Conservation (phyloP, 2,329 filamentous ascomycete genomes). For the Ascochyta clinopodiicola region DNA sequence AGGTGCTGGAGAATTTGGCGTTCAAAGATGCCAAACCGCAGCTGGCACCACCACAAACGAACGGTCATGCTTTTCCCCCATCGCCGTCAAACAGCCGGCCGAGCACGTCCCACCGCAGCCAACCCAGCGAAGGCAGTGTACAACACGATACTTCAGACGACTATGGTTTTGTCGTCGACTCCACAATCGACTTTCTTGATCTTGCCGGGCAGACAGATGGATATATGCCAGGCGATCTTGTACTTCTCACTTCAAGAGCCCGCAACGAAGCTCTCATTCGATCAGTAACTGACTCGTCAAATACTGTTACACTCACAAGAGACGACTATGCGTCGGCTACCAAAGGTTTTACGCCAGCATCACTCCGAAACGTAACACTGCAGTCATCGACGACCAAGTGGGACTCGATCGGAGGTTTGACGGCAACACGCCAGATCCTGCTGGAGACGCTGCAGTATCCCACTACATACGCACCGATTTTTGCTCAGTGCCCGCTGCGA, state of each 20-base stretch:
- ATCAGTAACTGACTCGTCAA: conserved; percentile 62
- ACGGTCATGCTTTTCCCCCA: conserved; percentile 42
- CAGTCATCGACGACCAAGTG: conserved; percentile 94
- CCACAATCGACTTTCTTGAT: conserved; percentile 86
- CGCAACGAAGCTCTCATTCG: conserved; percentile 92
- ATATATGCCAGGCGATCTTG: conserved; percentile 95
- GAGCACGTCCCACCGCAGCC: conserved; percentile 51
- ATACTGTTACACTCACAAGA: conserved; percentile 67
- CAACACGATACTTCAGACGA: conserved; percentile 47
- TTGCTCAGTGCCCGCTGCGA: conserved; percentile 93
- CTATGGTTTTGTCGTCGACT: conserved; percentile 73
- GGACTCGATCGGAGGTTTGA: conserved; percentile 86
- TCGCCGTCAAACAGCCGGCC: conserved; percentile 59
- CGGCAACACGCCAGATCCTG: conserved; percentile 85
- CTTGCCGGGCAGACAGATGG: conserved; percentile 93
- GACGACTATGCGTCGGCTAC: conserved; percentile 84
- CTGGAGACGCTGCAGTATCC: conserved; percentile 96
- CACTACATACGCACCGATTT: conserved; percentile 97
- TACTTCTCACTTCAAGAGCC: conserved; percentile 83
- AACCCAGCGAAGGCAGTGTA: conserved; percentile 48
- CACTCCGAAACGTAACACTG: conserved; percentile 89
- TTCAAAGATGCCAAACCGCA: conserved; percentile 48
- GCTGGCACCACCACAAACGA: conserved; percentile 20
- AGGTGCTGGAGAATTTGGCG: conserved; percentile 82
- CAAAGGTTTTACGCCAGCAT: conserved; percentile 92